A percentile compares a stretch with the other conserved stretches of the same genome.
Evolutionary conservation across 441 rosid genomes (phyloP).

Genomic region (Omphalea diandra): DNA sequence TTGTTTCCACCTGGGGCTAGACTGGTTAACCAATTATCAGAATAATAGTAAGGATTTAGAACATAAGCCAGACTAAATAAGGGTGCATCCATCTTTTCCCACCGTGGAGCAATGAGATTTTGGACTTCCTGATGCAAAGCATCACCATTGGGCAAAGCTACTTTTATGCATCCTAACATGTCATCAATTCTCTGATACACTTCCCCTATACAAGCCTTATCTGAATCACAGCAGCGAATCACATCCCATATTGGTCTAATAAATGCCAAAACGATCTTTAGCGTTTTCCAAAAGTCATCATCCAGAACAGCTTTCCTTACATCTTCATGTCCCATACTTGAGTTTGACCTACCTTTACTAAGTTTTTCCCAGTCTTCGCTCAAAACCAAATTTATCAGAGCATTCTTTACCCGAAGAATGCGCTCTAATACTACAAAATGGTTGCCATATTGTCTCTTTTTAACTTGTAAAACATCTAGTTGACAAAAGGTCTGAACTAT

Average conservation of each 20-base stretch:
- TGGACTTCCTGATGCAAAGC: neutral
- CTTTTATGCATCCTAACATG: neutral
- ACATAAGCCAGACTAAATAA: neutral
- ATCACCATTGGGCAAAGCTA: neutral
- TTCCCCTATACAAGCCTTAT: neutral
- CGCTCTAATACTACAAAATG: neutral
- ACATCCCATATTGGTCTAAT: neutral
- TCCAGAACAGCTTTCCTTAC: constrained; percentile 1
- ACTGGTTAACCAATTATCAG: neutral
- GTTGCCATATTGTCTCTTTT: neutral
- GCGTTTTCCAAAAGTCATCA: neutral
- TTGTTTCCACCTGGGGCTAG: neutral
- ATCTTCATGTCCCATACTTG: neutral
- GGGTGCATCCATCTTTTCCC: neutral
- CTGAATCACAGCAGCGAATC: neutral
- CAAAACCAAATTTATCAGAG: neutral
- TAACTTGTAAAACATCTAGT: neutral
- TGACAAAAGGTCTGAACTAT: neutral
- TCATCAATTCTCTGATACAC: neutral
- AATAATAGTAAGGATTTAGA: neutral
- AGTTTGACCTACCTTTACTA: neutral
- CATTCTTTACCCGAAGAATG: neutral
- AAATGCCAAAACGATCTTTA: neutral
- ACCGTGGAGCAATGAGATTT: neutral
- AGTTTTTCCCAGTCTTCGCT: constrained; percentile 7